phyloP scores from a whole-genome alignment of 2,329 filamentous ascomycete species.

The Fusarium sp. region DNA sequence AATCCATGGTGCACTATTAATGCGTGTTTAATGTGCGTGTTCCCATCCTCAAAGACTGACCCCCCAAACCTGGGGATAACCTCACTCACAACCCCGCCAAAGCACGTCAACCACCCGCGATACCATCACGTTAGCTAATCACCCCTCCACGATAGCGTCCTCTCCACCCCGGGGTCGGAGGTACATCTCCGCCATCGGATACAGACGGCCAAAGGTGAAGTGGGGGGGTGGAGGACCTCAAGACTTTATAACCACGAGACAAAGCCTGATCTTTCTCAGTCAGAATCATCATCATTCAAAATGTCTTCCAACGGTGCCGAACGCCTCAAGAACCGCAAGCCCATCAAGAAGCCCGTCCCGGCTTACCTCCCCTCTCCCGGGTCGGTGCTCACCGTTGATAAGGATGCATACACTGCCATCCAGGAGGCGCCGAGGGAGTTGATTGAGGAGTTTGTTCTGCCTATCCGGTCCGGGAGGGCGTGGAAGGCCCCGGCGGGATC shows the following conservation, averaged over 20 bases:
- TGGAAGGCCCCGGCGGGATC: slow-evolving; percentile 77
- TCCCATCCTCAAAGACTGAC: no score
- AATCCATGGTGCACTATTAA: background rate
- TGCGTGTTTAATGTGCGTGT: no score
- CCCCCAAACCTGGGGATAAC: background rate
- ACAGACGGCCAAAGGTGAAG: slow-evolving; percentile 20
- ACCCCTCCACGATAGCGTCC: background rate
- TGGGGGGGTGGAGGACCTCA: slow-evolving; percentile 31
- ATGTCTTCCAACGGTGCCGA: slow-evolving; percentile 46
- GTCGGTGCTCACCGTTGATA: slow-evolving; percentile 59
- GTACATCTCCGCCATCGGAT: slow-evolving; percentile 23
- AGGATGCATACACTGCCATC: slow-evolving; percentile 70
- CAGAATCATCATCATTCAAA: background rate
- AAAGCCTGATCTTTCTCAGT: background rate
- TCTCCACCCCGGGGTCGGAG: slow-evolving; percentile 5
- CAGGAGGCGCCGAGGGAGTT: slow-evolving; percentile 59
- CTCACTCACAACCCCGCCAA: background rate
- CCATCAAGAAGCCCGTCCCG: slow-evolving; percentile 61
- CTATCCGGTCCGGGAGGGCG: slow-evolving; percentile 79
- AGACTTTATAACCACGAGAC: slow-evolving; percentile 9
- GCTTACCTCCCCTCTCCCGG: slow-evolving; percentile 60
- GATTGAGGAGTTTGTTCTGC: slow-evolving; percentile 69
- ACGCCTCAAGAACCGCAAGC: slow-evolving; percentile 57
- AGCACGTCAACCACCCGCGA: background rate
- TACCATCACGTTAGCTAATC: background rate